These are phyloP conservation scores for Silybum marianum DNA, from an alignment of 129 eudicot species.

Conservation along the genomic window DNA sequence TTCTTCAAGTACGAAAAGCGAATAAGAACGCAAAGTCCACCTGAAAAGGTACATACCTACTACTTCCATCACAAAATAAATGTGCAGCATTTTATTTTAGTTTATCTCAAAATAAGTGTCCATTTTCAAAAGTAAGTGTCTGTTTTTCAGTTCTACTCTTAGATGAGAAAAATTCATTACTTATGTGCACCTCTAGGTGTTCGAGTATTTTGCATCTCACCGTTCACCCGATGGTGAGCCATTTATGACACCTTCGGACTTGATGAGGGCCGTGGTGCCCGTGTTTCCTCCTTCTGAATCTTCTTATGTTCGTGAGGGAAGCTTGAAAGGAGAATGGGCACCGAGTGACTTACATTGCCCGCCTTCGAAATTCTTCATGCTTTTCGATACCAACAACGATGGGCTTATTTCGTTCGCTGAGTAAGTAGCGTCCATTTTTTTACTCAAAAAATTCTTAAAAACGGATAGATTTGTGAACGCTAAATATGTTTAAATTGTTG, in stretches of 20 bases:
- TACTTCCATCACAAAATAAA: not conserved
- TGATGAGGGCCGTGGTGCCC: conserved; percentile 93
- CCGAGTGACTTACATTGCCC: conserved; percentile 58
- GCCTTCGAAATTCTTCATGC: conserved; percentile 87
- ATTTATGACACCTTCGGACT: conserved; percentile 84
- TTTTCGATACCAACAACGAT: conserved; percentile 83
- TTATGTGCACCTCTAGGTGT: conserved; percentile 46
- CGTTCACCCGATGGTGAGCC: conserved; percentile 57
- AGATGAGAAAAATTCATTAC: not conserved
- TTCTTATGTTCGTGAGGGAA: conserved; percentile 66
- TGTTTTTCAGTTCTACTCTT: too few species aligned
- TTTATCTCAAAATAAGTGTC: too few species aligned
- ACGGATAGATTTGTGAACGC: not conserved
- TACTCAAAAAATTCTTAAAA: not conserved
- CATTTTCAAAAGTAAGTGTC: not conserved
- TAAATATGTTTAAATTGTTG: not conserved
- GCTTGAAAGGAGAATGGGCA: conserved; percentile 62
- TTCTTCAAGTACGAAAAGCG: conserved; percentile 96
- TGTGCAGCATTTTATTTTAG: too few species aligned
- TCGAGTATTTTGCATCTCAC: conserved; percentile 84
- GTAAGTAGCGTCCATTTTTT: conserved; percentile 43
- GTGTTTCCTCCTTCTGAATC: conserved; percentile 95
- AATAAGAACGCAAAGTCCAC: conserved; percentile 77
- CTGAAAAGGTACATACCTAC: conserved; percentile 62
- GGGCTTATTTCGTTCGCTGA: conserved; percentile 90